Evolutionary conservation across 495 filamentous ascomycete species (phyloP).

Genomic region (Pyronema omphalodes): DNA sequence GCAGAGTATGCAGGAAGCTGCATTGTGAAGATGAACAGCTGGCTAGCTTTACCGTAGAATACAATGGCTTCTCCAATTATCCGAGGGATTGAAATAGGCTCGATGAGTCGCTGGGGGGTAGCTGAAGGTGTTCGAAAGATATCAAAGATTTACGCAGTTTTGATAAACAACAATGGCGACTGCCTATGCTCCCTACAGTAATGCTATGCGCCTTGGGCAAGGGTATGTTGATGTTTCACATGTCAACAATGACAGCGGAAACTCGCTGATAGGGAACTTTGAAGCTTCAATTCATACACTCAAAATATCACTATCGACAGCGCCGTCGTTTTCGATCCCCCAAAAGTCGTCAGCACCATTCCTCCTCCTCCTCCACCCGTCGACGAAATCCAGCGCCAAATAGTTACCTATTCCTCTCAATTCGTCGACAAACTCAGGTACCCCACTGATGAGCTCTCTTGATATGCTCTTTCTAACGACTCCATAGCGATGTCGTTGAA

Average conservation of each 20-base stretch:
- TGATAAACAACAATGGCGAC: neutral
- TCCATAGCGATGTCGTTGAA: constrained; percentile 1
- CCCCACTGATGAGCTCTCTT: neutral
- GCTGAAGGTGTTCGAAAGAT: neutral
- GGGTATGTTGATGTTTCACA: neutral
- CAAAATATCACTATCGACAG: constrained; percentile 3
- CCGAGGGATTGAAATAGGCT: no score
- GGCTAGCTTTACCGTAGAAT: no score
- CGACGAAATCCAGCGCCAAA: neutral
- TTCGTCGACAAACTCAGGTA: constrained; percentile 4
- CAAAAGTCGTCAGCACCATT: neutral
- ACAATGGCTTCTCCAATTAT: no score
- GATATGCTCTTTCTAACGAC: neutral
- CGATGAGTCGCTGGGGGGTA: neutral
- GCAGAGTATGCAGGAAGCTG: no score
- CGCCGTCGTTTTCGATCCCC: neutral
- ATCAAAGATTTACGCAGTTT: neutral
- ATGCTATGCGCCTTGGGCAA: constrained; percentile 5
- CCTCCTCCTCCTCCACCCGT: neutral
- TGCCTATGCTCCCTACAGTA: constrained; percentile 1
- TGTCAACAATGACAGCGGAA: neutral
- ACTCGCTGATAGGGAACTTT: neutral
- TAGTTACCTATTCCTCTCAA: neutral
- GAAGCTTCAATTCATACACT: constrained; percentile 1
- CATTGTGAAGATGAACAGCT: no score